Evolutionary conservation across 2,329 filamentous ascomycete genomes (phyloP).

Genomic region (Periglandula ipomoeae): DNA sequence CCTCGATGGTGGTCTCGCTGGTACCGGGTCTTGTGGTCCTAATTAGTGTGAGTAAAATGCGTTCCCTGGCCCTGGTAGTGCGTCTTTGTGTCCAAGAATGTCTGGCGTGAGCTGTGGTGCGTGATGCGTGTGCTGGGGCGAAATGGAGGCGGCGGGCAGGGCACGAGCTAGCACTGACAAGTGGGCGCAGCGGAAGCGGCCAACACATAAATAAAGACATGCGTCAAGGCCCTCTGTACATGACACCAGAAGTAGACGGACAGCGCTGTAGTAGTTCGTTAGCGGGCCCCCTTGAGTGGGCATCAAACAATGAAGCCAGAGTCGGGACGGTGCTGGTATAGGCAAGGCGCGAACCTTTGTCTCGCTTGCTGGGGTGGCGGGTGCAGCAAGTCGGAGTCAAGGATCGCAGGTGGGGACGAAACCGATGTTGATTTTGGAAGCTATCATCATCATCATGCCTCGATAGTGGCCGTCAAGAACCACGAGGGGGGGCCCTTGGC

Average conservation of each 20-base stretch:
- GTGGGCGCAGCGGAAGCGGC: slow-evolving; percentile 1
- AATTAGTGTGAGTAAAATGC: neutral
- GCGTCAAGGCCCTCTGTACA: slow-evolving; percentile 5
- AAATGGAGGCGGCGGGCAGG: slow-evolving; percentile 3
- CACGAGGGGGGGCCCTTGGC: slow-evolving; percentile 5
- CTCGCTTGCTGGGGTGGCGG: slow-evolving; percentile 7
- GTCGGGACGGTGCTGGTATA: slow-evolving; percentile 4
- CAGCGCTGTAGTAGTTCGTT: neutral
- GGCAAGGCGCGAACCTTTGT: slow-evolving; percentile 8
- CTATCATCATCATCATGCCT: slow-evolving; percentile 3
- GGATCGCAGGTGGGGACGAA: slow-evolving; percentile 1
- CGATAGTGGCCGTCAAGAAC: neutral
- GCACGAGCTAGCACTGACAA: neutral
- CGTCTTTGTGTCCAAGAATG: neutral
- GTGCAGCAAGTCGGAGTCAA: slow-evolving; percentile 1
- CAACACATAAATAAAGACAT: slow-evolving; percentile 4
- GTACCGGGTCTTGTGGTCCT: neutral
- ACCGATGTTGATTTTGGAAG: neutral
- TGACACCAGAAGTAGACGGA: neutral
- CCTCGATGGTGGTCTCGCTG: neutral
- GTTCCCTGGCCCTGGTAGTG: slow-evolving; percentile 1
- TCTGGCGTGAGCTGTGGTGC: neutral
- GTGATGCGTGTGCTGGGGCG: neutral
- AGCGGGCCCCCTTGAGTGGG: slow-evolving; percentile 2
- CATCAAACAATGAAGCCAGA: slow-evolving; percentile 7